phyloP scores from a whole-genome alignment of 805 yeast genomes.

The Monosporozyma unispora region DNA sequence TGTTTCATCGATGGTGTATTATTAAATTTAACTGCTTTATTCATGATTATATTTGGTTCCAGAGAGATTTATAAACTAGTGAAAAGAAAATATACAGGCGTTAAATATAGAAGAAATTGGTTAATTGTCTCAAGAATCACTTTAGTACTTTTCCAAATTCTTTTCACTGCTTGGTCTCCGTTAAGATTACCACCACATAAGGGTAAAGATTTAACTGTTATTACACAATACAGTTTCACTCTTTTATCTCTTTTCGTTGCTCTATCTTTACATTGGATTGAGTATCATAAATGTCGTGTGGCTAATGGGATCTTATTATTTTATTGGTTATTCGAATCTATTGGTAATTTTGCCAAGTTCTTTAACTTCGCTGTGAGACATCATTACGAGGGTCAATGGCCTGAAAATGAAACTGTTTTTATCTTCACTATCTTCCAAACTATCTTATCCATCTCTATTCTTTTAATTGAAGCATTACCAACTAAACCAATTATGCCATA shows the following conservation, averaged over 20 bases:
- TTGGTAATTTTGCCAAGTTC: constrained; percentile 41
- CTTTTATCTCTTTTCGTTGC: constrained; percentile 41
- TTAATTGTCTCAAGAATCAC: constrained; percentile 28
- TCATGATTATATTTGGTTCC: constrained; percentile 37
- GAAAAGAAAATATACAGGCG: constrained; percentile 17
- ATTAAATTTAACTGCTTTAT: constrained; percentile 34
- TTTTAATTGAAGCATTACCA: constrained; percentile 34
- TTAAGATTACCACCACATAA: constrained; percentile 14
- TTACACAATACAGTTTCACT: constrained; percentile 22
- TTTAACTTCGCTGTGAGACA: constrained; percentile 33
- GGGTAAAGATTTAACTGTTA: constrained; percentile 13
- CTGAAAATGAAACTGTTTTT: constrained; percentile 20
- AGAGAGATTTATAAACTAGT: constrained; percentile 28
- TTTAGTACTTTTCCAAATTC: constrained; percentile 28
- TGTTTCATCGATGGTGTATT: constrained; percentile 50
- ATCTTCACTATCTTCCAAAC: constrained; percentile 29
- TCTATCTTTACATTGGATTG: constrained; percentile 54
- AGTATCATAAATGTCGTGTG: constrained; percentile 54
- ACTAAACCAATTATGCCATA: constrained; percentile 35
- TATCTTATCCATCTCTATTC: constrained; percentile 25
- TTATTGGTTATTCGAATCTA: constrained; percentile 59
- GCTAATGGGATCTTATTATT: constrained; percentile 62
- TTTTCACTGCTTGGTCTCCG: constrained; percentile 22
- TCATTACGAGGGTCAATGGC: constrained; percentile 23
- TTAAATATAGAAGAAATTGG: constrained; percentile 35